Conservation (phyloP, 495 filamentous ascomycete genomes). For the Podospora pseudoanserina region DNA sequence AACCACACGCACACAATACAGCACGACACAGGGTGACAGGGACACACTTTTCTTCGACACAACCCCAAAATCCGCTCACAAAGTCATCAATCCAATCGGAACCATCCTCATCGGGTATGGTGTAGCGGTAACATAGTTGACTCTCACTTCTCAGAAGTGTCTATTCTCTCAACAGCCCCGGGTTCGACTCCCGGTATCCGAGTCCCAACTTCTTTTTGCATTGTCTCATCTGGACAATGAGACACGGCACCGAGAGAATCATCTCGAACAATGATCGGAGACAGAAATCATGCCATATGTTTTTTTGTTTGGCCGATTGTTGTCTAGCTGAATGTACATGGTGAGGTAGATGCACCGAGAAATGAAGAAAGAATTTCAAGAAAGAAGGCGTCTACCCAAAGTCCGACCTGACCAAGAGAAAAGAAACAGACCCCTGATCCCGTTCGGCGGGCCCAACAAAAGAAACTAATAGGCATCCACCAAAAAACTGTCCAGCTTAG, state of each 20-base stretch:
- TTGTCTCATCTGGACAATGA: background rate
- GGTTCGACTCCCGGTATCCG: slow-evolving; percentile 17
- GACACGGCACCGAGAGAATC: background rate
- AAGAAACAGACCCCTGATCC: too few species aligned
- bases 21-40: background rate
- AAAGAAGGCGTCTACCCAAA: background rate
- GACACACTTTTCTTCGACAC: background rate
- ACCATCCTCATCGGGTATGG: slow-evolving; percentile 16
- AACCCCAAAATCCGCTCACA: background rate
- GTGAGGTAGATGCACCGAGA: background rate
- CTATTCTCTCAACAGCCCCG: slow-evolving; percentile 13
- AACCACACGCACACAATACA: background rate
- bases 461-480: background rate
- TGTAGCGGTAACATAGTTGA: slow-evolving; percentile 18
- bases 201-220: slow-evolving; percentile 6
- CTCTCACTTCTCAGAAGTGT: slow-evolving; percentile 14
- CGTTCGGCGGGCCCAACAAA: background rate
- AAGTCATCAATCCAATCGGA: slow-evolving; percentile 2
- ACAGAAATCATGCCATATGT: background rate
- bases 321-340: background rate
- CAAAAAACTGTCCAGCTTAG: background rate
- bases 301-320: background rate
- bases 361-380: background rate
- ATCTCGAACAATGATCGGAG: background rate
- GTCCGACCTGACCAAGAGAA: too few species aligned